phyloP scores from a whole-genome alignment of 768 basidiomycete genomes.

The Leccinum boreale region DNA sequence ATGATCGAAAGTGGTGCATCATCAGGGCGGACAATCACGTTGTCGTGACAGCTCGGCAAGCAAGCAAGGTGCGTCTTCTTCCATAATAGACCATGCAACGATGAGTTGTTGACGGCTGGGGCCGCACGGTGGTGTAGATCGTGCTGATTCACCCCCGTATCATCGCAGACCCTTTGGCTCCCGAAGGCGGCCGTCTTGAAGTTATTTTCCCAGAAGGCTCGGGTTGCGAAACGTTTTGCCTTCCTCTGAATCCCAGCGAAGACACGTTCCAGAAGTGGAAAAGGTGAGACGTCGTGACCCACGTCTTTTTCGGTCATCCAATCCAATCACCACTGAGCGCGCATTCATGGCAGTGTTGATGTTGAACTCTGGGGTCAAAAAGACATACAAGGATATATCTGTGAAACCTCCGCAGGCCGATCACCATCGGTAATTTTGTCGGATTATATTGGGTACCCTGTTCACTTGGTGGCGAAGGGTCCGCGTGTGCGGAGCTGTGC shows the following conservation, averaged over 20 bases:
- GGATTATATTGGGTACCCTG: slow-evolving; percentile 56
- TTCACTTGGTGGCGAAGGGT: slow-evolving; percentile 68
- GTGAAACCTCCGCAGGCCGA: slow-evolving; percentile 39
- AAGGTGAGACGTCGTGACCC: slow-evolving; percentile 39
- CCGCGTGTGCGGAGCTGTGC: slow-evolving; percentile 47
- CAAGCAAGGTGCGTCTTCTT: slow-evolving; percentile 45
- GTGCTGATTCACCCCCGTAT: slow-evolving; percentile 62
- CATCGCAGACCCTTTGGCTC: slow-evolving; percentile 40
- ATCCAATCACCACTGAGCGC: slow-evolving; percentile 1
- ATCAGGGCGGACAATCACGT: slow-evolving; percentile 50
- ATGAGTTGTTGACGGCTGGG: not conserved
- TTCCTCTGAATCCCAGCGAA: slow-evolving; percentile 55
- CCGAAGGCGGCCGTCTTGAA: slow-evolving; percentile 46
- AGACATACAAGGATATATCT: slow-evolving; percentile 66
- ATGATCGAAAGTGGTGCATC: slow-evolving; percentile 72
- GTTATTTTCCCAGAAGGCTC: slow-evolving; percentile 61
- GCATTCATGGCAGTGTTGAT: slow-evolving; percentile 41
- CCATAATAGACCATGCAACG: not conserved
- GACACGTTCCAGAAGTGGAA: slow-evolving; percentile 52
- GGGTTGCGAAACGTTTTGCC: slow-evolving; percentile 51
- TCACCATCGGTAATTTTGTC: slow-evolving; percentile 57
- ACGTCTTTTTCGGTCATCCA: not conserved
- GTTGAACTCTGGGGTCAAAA: slow-evolving; percentile 47
- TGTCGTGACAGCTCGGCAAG: slow-evolving; percentile 67
- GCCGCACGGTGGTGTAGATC: slow-evolving; percentile 42